Conservation (phyloP, 805 yeast genomes). For the Spathaspora sp. region DNA sequence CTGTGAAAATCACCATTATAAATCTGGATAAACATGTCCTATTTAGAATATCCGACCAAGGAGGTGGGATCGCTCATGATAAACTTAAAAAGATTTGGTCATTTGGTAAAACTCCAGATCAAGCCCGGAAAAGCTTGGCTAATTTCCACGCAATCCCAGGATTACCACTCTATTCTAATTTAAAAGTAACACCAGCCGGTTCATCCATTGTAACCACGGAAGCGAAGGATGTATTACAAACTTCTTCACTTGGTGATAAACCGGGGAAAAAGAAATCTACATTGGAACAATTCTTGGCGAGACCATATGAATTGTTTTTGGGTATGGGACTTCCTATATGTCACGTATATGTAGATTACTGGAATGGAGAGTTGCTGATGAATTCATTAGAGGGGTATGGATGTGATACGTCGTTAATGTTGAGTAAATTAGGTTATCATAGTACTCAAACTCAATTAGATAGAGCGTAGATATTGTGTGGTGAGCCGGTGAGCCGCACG, state of each 20-base stretch:
- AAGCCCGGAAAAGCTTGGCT: constrained; percentile 54
- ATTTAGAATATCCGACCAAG: constrained; percentile 82
- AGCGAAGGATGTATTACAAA: constrained; percentile 19
- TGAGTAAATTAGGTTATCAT: constrained; percentile 73
- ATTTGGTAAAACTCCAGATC: constrained; percentile 67
- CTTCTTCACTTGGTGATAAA: constrained; percentile 35
- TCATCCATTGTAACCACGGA: constrained; percentile 26
- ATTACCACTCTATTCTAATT: constrained; percentile 40
- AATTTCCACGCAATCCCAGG: constrained; percentile 74
- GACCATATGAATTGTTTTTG: constrained; percentile 71
- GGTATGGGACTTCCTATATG: constrained; percentile 94
- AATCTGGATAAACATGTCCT: constrained; percentile 63
- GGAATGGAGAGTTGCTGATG: constrained; percentile 89
- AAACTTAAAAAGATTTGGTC: constrained; percentile 75
- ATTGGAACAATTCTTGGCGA: constrained; percentile 57
- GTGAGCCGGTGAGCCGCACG: neutral
- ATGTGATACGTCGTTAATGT: constrained; percentile 76
- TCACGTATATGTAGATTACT: constrained; percentile 88
- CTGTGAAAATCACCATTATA: constrained; percentile 73
- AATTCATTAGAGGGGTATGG: constrained; percentile 89
- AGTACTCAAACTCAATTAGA: constrained; percentile 65
- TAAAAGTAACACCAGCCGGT: constrained; percentile 38
- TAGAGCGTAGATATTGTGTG: constrained; percentile 44
- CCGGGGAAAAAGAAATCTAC: constrained; percentile 42
- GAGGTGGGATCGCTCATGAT: constrained; percentile 76